These are phyloP conservation scores for Thecaphora frezii DNA, from an alignment of 1,284 basidiomycete species.

Conservation along the genomic window DNA sequence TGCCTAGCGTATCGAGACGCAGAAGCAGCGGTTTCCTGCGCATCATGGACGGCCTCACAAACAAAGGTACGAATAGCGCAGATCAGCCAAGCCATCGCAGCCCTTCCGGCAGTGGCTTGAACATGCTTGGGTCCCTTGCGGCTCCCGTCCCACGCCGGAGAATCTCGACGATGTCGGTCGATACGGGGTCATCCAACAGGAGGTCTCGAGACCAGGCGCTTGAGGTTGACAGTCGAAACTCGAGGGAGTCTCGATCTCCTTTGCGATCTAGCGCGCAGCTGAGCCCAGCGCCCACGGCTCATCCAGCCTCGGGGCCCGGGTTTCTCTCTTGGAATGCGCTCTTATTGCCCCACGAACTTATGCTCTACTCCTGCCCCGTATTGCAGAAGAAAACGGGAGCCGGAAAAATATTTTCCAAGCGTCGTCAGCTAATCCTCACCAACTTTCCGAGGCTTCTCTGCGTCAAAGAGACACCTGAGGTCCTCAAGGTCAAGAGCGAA, in stretches of 20 bases:
- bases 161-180: constrained; percentile 26
- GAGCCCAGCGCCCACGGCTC: background rate
- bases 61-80: background rate
- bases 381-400: constrained; percentile 46
- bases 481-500: constrained; percentile 62
- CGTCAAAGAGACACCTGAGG: constrained; percentile 61
- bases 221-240: background rate
- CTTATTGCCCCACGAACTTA: constrained; percentile 45
- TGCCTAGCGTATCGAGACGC: background rate
- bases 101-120: no score
- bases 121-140: no score
- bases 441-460: constrained; percentile 64
- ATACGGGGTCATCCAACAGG: background rate
- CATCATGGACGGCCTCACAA: background rate
- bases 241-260: background rate
- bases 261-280: background rate
- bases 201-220: background rate
- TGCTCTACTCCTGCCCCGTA: constrained; percentile 48
- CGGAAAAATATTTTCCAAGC: constrained; percentile 59
- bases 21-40: background rate
- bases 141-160: constrained; percentile 7
- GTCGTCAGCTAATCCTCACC: constrained; percentile 63
- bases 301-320: background rate
- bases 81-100: background rate
- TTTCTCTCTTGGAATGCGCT: constrained; percentile 30